These are phyloP conservation scores for Camellia japonica DNA, from an alignment of 148 eudicot species.

Conservation along the genomic window DNA sequence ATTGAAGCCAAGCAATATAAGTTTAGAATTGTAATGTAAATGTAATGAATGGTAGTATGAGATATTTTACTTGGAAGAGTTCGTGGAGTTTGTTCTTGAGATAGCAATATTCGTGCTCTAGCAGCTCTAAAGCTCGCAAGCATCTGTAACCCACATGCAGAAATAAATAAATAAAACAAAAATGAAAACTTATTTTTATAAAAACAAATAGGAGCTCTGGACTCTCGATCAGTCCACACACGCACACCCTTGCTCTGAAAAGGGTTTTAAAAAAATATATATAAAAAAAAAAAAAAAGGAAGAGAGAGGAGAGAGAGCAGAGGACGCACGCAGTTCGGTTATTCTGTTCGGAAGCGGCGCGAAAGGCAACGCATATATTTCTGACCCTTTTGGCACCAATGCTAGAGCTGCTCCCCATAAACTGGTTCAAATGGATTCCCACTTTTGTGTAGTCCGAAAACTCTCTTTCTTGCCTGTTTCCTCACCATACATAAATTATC, in stretches of 20 bases:
- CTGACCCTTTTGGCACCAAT: constrained; percentile 86
- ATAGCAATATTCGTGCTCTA: constrained; percentile 88
- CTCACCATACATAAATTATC: background rate
- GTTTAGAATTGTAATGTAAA: background rate
- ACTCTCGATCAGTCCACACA: too few species aligned
- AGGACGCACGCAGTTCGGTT: constrained; percentile 65
- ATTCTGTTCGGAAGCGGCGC: constrained; percentile 75
- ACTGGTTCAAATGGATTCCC: constrained; percentile 82
- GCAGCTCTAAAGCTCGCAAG: constrained; percentile 66
- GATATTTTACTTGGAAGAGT: constrained; percentile 66
- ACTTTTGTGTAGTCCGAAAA: constrained; percentile 79
- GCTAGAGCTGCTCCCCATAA: constrained; percentile 97
- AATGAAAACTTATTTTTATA: too few species aligned
- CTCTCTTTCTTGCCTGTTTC: constrained; percentile 59
- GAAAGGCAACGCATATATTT: constrained; percentile 82
- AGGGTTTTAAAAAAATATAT: background rate
- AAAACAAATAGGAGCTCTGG: too few species aligned
- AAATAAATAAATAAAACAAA: background rate
- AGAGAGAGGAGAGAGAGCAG: background rate
- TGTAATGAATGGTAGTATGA: background rate
- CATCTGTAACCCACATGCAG: constrained; percentile 42
- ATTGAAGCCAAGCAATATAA: too few species aligned
- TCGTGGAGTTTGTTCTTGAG: constrained; percentile 92
- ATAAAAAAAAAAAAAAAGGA: background rate
- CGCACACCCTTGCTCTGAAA: too few species aligned